Percentiles rank a stretch among this genome's conserved stretches.
These are phyloP conservation scores for Lactuca sativa DNA, from an alignment of 129 eudicot genomes.

Conservation along the genomic window DNA sequence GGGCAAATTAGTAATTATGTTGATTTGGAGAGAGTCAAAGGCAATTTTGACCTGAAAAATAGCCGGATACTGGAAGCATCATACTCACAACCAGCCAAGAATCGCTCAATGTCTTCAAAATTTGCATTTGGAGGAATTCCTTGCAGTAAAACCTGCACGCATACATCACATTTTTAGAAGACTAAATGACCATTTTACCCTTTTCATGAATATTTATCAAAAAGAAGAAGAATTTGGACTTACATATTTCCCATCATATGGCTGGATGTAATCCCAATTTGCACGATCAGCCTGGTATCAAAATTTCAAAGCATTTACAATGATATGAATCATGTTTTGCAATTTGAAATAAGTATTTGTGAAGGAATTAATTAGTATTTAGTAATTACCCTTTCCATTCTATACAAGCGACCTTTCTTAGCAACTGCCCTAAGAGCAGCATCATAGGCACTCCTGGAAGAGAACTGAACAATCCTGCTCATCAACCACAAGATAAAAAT, in stretches of 20 bases:
- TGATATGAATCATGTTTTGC: not conserved
- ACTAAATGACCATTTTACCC: too few relatives aligned
- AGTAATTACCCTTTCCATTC: conserved; percentile 57
- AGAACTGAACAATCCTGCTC: conserved; percentile 69
- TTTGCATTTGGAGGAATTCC: conserved; percentile 64
- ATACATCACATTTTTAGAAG: not conserved
- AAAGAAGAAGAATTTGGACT: conserved; percentile 30
- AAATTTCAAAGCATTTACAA: conserved; percentile 5
- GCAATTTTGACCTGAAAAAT: conserved; percentile 41
- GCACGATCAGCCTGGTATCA: conserved; percentile 47
- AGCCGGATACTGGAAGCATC: conserved; percentile 45
- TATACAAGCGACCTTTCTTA: conserved; percentile 53
- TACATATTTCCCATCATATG: conserved; percentile 73
- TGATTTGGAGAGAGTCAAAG: not conserved
- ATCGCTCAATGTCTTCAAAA: conserved; percentile 66
- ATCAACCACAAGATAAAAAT: conserved; percentile 13
- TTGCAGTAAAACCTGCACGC: conserved; percentile 56
- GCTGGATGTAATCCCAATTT: conserved; percentile 48
- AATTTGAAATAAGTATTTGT: not conserved
- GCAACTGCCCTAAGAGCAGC: conserved; percentile 41
- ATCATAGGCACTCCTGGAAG: conserved; percentile 48
- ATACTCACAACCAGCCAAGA: conserved; percentile 63
- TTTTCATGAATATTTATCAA: not conserved
- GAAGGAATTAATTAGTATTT: conserved; percentile 39
- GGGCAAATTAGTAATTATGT: not conserved